Base-by-base conservation (phyloP, 2,329 filamentous ascomycete genomes). In the Colletotrichum tabaci region DNA sequence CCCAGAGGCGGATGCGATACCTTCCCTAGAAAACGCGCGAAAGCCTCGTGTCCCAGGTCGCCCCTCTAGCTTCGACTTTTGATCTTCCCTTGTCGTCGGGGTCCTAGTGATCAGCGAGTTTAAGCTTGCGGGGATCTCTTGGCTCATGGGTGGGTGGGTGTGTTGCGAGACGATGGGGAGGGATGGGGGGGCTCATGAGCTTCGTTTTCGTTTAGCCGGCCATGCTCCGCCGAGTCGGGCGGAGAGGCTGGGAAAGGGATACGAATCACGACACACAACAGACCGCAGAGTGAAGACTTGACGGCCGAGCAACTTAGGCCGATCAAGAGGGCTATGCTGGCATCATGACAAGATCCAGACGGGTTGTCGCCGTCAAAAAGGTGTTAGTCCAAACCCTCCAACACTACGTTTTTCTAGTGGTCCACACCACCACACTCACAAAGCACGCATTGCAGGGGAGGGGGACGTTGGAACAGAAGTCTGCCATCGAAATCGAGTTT, bases 201-300 rank as follows among this genome's bases (percentile, higher is more conserved):
- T 42, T 61, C 46, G 46, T 61, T 61, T 50, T 47, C 35, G 30
- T 38, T n/a, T 40, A n/a, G 5, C 18, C 30, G 30, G 46, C 7
- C n/a, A 61, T 15, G n/a, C n/a, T 42, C 30, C 30, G 60, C 60
- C 60, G 21, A 61, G 3, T 18, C 46, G 60, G 60, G 60, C 60
- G 30, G 60, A 61, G 52, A 7, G 30, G 2, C 4, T 9, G 35
- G 35, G 35, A 10, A 38, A 2, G 35, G 9, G 35, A 38, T 38
- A 38, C 35, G 35, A 38, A 2, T 38, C 35, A 38, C 35, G 35
- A 38, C 35, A 38, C 35, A 10, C 8, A 38, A 38, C 35, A 10
- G 35, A 12, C 35, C 2, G 35, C 35, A 38, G 9, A 38, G 35
- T 10, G 8, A 38, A 10, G 35, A 38, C 21, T 26, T 30, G 16